Evolutionary conservation across 805 yeast genomes (phyloP).

Genomic region (Candida berthetii): DNA sequence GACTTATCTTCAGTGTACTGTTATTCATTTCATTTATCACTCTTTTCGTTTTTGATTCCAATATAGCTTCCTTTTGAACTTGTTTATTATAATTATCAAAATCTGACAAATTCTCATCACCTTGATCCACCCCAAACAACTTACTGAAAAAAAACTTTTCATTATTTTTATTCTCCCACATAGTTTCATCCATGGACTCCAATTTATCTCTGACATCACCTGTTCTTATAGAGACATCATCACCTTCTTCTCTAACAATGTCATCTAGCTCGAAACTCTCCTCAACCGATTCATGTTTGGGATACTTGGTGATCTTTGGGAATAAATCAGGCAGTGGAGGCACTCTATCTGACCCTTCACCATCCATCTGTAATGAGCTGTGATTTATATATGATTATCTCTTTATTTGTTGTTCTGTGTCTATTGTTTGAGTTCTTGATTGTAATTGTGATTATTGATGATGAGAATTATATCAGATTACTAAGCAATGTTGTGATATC

Average conservation of each 20-base stretch:
- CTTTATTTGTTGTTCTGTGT: too few relatives aligned
- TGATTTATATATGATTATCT: too few relatives aligned
- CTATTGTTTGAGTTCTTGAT: too few relatives aligned
- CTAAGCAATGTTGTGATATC: too few relatives aligned
- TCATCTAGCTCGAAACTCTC: constrained; percentile 1
- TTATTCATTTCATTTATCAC: constrained; percentile 9
- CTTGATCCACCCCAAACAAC: constrained; percentile 9
- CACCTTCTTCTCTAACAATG: constrained; percentile 3
- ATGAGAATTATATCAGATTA: too few relatives aligned
- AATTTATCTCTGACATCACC: constrained; percentile 9
- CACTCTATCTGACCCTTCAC: not conserved
- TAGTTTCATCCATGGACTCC: constrained; percentile 9
- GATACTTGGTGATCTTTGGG: not conserved
- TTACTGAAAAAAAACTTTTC: constrained; percentile 24
- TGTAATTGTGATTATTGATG: too few relatives aligned
- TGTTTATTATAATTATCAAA: constrained; percentile 27
- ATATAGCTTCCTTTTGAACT: constrained; percentile 24
- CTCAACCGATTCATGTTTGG: not conserved
- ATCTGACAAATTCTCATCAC: constrained; percentile 17
- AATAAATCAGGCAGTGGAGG: not conserved
- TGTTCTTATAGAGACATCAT: constrained; percentile 8
- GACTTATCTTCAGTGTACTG: constrained; percentile 13
- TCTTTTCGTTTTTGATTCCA: constrained; percentile 21
- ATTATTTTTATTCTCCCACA: constrained; percentile 13
- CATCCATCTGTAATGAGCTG: too few relatives aligned